Conservation (phyloP, 305 asterid species). For the Fraxinus albicans region DNA sequence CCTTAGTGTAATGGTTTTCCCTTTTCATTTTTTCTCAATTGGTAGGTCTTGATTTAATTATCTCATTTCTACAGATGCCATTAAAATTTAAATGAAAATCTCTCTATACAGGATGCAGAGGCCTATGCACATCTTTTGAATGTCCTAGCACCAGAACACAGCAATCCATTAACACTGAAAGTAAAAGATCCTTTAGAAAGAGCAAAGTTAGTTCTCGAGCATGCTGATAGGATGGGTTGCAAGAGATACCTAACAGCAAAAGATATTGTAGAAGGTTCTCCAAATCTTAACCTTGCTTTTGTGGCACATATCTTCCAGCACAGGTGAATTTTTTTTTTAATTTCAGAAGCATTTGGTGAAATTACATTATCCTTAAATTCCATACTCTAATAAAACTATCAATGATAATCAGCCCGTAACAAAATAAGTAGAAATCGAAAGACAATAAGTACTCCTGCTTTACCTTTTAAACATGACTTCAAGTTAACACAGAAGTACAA, state of each 20-base stretch:
- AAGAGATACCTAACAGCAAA: slow-evolving; percentile 90
- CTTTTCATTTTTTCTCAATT: not conserved
- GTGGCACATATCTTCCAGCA: slow-evolving; percentile 98
- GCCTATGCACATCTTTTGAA: slow-evolving; percentile 90
- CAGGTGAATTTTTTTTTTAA: slow-evolving; percentile 40
- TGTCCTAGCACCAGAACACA: slow-evolving; percentile 89
- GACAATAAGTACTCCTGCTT: not conserved
- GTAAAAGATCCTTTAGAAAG: slow-evolving; percentile 65
- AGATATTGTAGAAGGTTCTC: slow-evolving; percentile 94
- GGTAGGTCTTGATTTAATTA: not conserved
- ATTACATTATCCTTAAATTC: not conserved
- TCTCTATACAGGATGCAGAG: slow-evolving; percentile 74
- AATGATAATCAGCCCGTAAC: not conserved
- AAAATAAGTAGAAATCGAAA: slow-evolving; percentile 4
- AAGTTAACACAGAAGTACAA: not conserved
- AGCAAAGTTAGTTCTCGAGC: slow-evolving; percentile 90
- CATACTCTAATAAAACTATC: not conserved
- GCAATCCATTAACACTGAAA: slow-evolving; percentile 60
- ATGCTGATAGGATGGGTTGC: slow-evolving; percentile 97
- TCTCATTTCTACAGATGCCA: slow-evolving; percentile 10
- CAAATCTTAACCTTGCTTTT: slow-evolving; percentile 96
- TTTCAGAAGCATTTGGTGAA: not conserved
- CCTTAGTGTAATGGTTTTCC: not conserved
- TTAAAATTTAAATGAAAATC: slow-evolving; percentile 17
- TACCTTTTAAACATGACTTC: not conserved